Conservation (phyloP, 495 filamentous ascomycete genomes). For the Talaromyces thailandensis region DNA sequence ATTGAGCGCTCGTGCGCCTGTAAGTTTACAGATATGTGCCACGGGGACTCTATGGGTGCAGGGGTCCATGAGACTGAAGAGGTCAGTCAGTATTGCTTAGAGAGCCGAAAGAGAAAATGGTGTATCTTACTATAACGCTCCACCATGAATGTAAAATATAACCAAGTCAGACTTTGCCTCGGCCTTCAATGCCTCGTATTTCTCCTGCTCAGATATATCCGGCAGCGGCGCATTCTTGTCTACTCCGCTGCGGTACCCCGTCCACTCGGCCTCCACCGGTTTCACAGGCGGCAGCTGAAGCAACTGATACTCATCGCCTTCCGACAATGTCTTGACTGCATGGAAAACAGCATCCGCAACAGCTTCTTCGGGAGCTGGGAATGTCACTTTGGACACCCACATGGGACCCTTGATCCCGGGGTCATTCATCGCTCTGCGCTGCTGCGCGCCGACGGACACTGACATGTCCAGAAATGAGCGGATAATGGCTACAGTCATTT, state of each 20-base stretch:
- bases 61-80: conserved; percentile 61
- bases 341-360: conserved; percentile 48
- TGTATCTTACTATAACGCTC: conserved; percentile 56
- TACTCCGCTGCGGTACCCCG: conserved; percentile 57
- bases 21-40: conserved; percentile 38
- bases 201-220: conserved; percentile 56
- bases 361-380: conserved; percentile 47
- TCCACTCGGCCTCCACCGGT: conserved; percentile 80
- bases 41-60: conserved; percentile 47
- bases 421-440: conserved; percentile 52
- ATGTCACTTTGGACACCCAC: conserved; percentile 64
- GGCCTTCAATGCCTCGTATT: conserved; percentile 63
- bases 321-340: conserved; percentile 56
- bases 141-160: conserved; percentile 82
- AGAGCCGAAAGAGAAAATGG: background rate
- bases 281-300: conserved; percentile 44
- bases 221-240: conserved; percentile 44
- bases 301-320: conserved; percentile 27
- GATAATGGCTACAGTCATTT: conserved; percentile 60
- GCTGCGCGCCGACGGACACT: conserved; percentile 48
- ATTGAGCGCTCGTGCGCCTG: conserved; percentile 55
- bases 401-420: conserved; percentile 66
- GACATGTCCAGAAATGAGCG: conserved; percentile 48
- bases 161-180: conserved; percentile 60
- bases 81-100: conserved; percentile 8